Evolutionary conservation across 2,329 filamentous ascomycete species (phyloP).

Genomic region (Chalaropsis ovoidea): DNA sequence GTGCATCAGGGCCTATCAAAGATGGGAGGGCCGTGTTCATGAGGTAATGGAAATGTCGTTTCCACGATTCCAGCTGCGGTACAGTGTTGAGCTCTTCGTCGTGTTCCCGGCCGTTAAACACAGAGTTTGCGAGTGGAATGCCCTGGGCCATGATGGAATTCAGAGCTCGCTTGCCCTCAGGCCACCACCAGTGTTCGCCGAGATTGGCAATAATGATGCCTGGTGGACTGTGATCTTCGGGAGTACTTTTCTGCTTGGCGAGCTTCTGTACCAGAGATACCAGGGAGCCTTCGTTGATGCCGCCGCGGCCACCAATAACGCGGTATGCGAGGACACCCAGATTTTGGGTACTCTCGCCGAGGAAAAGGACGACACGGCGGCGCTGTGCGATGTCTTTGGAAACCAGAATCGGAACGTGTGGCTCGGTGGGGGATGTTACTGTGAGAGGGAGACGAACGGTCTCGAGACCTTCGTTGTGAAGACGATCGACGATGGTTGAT

Average conservation of each 20-base stretch:
- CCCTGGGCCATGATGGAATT: constrained; percentile 47
- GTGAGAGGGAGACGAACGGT: constrained; percentile 51
- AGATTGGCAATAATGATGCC: constrained; percentile 68
- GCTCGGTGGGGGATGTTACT: constrained; percentile 36
- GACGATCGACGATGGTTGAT: constrained; percentile 50
- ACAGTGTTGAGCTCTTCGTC: constrained; percentile 34
- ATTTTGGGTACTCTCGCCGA: constrained; percentile 63
- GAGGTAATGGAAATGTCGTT: constrained; percentile 52
- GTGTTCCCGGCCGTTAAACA: constrained; percentile 46
- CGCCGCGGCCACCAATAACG: constrained; percentile 50
- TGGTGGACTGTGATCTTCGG: constrained; percentile 34
- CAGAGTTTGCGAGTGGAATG: constrained; percentile 52
- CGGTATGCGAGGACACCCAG: constrained; percentile 67
- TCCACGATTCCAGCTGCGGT: constrained; percentile 13
- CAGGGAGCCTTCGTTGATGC: constrained; percentile 60
- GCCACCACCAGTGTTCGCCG: constrained; percentile 68
- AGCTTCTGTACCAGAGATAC: constrained; percentile 50
- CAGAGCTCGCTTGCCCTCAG: constrained; percentile 50
- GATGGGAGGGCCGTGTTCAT: constrained; percentile 53
- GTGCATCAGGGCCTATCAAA: constrained; percentile 40
- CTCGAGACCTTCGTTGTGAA: constrained; percentile 50
- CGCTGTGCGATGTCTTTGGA: constrained; percentile 43
- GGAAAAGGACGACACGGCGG: constrained; percentile 58
- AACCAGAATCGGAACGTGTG: constrained; percentile 59
- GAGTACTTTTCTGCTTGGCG: constrained; percentile 31